Conservation (phyloP, 345 rosid genomes). For the Laguncularia racemosa region DNA sequence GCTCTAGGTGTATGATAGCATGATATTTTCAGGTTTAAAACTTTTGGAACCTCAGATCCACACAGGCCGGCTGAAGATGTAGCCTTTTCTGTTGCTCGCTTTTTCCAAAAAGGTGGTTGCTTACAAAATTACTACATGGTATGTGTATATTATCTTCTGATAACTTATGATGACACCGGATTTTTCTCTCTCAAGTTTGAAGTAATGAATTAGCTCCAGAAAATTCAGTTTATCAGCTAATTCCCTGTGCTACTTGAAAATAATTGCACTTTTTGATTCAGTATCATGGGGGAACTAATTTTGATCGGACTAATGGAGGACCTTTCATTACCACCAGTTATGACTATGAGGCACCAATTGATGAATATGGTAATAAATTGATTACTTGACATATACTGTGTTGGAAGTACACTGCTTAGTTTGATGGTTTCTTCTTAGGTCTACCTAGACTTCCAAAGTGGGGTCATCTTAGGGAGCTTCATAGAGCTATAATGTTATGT, state of each 20-base stretch:
- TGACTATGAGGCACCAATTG: slow-evolving; percentile 97
- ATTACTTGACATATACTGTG: neutral
- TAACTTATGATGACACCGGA: too few relatives aligned
- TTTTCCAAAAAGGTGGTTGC: slow-evolving; percentile 89
- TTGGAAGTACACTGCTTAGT: too few relatives aligned
- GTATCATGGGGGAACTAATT: slow-evolving; percentile 99
- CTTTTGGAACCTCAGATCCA: slow-evolving; percentile 85
- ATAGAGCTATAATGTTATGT: slow-evolving; percentile 66
- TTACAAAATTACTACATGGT: slow-evolving; percentile 94
- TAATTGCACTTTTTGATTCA: slow-evolving; percentile 16
- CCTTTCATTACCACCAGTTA: slow-evolving; percentile 95
- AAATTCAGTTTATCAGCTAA: neutral
- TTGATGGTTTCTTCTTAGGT: slow-evolving; percentile 33
- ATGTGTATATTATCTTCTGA: slow-evolving; percentile 9
- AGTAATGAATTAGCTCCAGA: neutral
- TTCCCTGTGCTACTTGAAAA: neutral
- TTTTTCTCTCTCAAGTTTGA: too few relatives aligned
- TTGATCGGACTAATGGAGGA: slow-evolving; percentile 92
- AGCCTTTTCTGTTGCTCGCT: slow-evolving; percentile 84
- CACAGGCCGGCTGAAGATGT: slow-evolving; percentile 88
- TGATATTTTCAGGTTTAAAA: slow-evolving; percentile 57
- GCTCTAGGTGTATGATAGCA: neutral
- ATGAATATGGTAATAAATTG: slow-evolving; percentile 72
- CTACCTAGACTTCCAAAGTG: slow-evolving; percentile 87
- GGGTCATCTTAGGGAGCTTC: slow-evolving; percentile 93